Evolutionary conservation across 306 rosid genomes (phyloP).

Genomic region (Luffa acutangula): DNA sequence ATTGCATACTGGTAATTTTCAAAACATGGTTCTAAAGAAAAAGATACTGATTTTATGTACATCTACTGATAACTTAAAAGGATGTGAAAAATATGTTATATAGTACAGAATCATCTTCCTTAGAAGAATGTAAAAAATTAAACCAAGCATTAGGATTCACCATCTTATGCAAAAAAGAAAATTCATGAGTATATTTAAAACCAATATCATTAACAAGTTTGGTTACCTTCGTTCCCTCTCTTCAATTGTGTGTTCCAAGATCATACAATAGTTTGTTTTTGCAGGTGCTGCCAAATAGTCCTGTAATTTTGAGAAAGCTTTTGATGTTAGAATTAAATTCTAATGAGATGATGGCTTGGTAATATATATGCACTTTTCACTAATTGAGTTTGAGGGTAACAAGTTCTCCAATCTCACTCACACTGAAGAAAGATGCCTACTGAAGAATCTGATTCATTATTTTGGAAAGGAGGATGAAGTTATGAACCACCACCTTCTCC

Average conservation of each 20-base stretch:
- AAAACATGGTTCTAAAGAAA: not conserved
- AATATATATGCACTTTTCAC: not conserved
- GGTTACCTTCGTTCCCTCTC: constrained; percentile 99
- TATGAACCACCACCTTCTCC: not conserved
- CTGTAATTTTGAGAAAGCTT: constrained; percentile 40
- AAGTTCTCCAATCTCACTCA: no score
- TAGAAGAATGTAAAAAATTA: not conserved
- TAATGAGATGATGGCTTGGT: not conserved
- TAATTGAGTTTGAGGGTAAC: no score
- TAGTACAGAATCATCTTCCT: not conserved
- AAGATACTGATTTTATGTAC: not conserved
- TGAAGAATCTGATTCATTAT: not conserved
- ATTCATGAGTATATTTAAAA: not conserved
- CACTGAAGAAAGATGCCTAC: not conserved
- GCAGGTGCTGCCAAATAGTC: constrained; percentile 78
- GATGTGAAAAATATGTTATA: not conserved
- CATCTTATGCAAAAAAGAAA: not conserved
- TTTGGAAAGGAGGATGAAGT: not conserved
- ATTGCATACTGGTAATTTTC: not conserved
- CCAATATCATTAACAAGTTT: constrained; percentile 13
- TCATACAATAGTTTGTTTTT: constrained; percentile 81
- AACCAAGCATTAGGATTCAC: not conserved
- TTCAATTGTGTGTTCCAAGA: constrained; percentile 92
- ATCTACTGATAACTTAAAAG: not conserved
- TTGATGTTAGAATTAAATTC: constrained; percentile 12